A percentile compares a stretch with the other conserved stretches of the same genome.
These are phyloP conservation scores for Hypomyces rosellus DNA, from an alignment of 2,329 filamentous ascomycete genomes.

Conservation along the genomic window DNA sequence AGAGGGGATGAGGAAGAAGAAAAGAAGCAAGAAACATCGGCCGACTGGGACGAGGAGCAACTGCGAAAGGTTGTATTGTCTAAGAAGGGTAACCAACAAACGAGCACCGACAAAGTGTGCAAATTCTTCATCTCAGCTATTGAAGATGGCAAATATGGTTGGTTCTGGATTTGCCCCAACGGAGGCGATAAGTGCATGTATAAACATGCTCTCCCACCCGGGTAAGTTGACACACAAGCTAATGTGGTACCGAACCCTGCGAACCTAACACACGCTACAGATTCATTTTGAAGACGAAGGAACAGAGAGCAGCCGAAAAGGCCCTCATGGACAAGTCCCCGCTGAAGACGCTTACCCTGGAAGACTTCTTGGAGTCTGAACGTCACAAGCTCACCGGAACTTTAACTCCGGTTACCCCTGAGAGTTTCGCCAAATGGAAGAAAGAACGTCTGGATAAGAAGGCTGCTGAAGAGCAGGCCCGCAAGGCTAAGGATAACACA, in stretches of 20 bases:
- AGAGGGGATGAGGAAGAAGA: slow-evolving; percentile 64
- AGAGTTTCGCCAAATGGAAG: slow-evolving; percentile 96
- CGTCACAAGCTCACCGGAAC: slow-evolving; percentile 89
- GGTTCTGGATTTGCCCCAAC: slow-evolving; percentile 98
- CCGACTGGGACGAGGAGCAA: slow-evolving; percentile 97
- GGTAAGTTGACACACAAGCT: slow-evolving; percentile 52
- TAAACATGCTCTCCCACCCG: slow-evolving; percentile 87
- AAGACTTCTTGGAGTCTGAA: slow-evolving; percentile 96
- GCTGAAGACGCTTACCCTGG: slow-evolving; percentile 85
- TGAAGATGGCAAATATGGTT: slow-evolving; percentile 97
- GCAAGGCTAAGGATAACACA: slow-evolving; percentile 89
- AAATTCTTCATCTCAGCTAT: slow-evolving; percentile 97
- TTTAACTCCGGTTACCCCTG: slow-evolving; percentile 87
- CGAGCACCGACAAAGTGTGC: slow-evolving; percentile 97
- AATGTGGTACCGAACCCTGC: slow-evolving; percentile 31
- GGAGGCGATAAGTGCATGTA: slow-evolving; percentile 98
- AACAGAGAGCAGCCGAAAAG: slow-evolving; percentile 92
- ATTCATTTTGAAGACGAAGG: slow-evolving; percentile 95
- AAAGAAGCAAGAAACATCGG: slow-evolving; percentile 82
- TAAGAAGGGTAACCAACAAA: slow-evolving; percentile 96
- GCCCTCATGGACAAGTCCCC: slow-evolving; percentile 94
- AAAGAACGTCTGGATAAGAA: slow-evolving; percentile 92
- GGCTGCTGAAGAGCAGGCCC: slow-evolving; percentile 84
- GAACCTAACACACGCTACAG: slow-evolving; percentile 57
- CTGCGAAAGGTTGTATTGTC: slow-evolving; percentile 82